phyloP scores from a whole-genome alignment of 257 asterid genomes.

The Knoxia roxburghii region DNA sequence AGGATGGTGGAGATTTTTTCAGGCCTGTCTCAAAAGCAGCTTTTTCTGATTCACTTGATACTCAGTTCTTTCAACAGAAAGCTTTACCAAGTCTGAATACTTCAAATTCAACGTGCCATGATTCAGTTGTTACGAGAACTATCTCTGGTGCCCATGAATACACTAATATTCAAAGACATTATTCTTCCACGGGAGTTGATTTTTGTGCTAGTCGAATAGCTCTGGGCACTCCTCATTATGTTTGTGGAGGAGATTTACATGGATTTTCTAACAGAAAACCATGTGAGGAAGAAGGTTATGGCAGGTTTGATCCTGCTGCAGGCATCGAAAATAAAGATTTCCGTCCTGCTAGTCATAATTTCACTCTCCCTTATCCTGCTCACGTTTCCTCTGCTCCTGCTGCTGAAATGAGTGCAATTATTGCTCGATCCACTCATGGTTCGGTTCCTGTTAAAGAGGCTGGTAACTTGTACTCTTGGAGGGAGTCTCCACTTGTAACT shows the following conservation, averaged over 20 bases:
- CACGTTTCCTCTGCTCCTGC: slow-evolving; percentile 24
- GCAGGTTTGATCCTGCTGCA: neutral
- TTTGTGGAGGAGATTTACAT: slow-evolving; percentile 24
- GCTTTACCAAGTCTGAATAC: slow-evolving; percentile 19
- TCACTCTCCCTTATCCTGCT: slow-evolving; percentile 5
- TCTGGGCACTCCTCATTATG: slow-evolving; percentile 22
- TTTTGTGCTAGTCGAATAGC: slow-evolving; percentile 22
- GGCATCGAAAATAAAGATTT: neutral
- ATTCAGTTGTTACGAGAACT: slow-evolving; percentile 35
- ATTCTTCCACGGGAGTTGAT: slow-evolving; percentile 20
- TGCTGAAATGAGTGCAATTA: slow-evolving; percentile 22
- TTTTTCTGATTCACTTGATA: slow-evolving; percentile 22
- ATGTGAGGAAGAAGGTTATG: slow-evolving; percentile 13
- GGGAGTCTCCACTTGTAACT: slow-evolving; percentile 18
- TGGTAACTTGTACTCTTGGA: slow-evolving; percentile 8
- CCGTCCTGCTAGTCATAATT: neutral
- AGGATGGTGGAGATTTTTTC: slow-evolving; percentile 4
- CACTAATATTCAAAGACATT: slow-evolving; percentile 23
- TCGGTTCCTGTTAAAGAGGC: slow-evolving; percentile 12
- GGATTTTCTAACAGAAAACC: slow-evolving; percentile 20
- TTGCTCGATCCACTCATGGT: slow-evolving; percentile 19
- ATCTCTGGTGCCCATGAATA: slow-evolving; percentile 33
- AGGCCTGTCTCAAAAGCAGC: slow-evolving; percentile 20
- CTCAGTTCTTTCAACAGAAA: slow-evolving; percentile 19
- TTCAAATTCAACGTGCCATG: slow-evolving; percentile 28